These are phyloP conservation scores for Flaveria trinervia DNA, from an alignment of 129 eudicot species.

Conservation along the genomic window DNA sequence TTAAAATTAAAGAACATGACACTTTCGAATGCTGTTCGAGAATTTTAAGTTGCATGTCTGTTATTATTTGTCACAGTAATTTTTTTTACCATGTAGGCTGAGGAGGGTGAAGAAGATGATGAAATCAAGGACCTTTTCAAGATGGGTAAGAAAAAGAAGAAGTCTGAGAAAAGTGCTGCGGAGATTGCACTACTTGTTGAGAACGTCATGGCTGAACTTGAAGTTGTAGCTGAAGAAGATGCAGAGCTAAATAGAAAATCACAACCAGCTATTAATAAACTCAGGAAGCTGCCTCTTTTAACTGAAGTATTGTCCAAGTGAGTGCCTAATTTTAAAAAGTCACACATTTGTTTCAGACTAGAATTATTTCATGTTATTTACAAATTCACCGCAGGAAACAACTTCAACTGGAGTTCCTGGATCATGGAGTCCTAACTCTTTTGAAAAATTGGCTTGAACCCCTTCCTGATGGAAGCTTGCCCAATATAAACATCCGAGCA, in stretches of 20 bases:
- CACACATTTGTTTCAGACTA: not conserved
- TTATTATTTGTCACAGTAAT: not conserved
- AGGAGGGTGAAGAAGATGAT: constrained; percentile 92
- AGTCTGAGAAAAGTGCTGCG: constrained; percentile 82
- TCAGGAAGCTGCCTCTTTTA: constrained; percentile 84
- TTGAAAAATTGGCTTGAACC: constrained; percentile 97
- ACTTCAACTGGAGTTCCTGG: constrained; percentile 87
- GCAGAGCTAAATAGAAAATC: constrained; percentile 72
- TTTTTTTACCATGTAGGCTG: constrained; percentile 50
- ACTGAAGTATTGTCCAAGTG: constrained; percentile 86
- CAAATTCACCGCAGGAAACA: constrained; percentile 67
- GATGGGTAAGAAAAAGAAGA: constrained; percentile 83
- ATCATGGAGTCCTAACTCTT: constrained; percentile 87
- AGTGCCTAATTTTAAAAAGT: constrained; percentile 28
- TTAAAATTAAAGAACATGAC: not conserved
- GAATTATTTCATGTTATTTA: constrained; percentile 1
- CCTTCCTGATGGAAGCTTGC: constrained; percentile 98
- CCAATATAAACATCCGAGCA: constrained; percentile 89
- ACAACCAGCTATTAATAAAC: constrained; percentile 90
- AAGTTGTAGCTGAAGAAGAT: constrained; percentile 91
- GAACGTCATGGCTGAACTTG: constrained; percentile 89
- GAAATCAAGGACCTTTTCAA: constrained; percentile 75
- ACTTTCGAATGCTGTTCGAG: not conserved
- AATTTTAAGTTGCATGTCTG: constrained; percentile 20
- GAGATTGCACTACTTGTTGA: constrained; percentile 88